These are phyloP conservation scores for Ophiocordyceps camponoti-saundersi DNA, from an alignment of 2,329 filamentous ascomycete genomes.

Conservation along the genomic window DNA sequence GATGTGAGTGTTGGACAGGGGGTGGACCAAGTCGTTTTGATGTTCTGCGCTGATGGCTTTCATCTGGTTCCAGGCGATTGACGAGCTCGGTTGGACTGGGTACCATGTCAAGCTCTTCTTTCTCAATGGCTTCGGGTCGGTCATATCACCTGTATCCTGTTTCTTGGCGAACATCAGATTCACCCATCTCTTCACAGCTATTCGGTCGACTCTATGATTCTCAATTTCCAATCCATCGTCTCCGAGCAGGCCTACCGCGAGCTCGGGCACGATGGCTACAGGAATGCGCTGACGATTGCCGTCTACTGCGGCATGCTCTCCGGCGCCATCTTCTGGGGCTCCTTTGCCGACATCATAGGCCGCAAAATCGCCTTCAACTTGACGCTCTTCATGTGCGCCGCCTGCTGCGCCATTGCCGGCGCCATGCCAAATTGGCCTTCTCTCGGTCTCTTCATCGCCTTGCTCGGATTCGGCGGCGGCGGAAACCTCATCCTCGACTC, in stretches of 20 bases:
- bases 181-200: conserved; percentile 16
- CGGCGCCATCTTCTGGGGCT: conserved; percentile 51
- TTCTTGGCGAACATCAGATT: neutral
- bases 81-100: conserved; percentile 43
- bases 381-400: conserved; percentile 43
- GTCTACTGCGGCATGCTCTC: conserved; percentile 29
- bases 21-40: neutral
- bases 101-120: conserved; percentile 44
- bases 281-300: conserved; percentile 41
- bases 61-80: conserved; percentile 21
- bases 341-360: conserved; percentile 50
- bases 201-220: conserved; percentile 27
- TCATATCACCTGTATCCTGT: neutral
- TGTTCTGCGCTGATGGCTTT: neutral
- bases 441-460: conserved; percentile 44
- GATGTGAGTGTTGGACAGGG: conserved; percentile 30
- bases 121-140: conserved; percentile 40
- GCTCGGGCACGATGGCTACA: conserved; percentile 36
- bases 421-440: conserved; percentile 49
- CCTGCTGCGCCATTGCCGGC: conserved; percentile 43
- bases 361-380: conserved; percentile 52
- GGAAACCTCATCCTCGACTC: conserved; percentile 34
- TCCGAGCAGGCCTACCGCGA: conserved; percentile 39
- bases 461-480: conserved; percentile 43
- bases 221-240: conserved; percentile 44